Percentiles rank a stretch among this genome's conserved stretches.
phyloP scores from a whole-genome alignment of 2,329 filamentous ascomycete genomes.

The Monosporascus sp. region DNA sequence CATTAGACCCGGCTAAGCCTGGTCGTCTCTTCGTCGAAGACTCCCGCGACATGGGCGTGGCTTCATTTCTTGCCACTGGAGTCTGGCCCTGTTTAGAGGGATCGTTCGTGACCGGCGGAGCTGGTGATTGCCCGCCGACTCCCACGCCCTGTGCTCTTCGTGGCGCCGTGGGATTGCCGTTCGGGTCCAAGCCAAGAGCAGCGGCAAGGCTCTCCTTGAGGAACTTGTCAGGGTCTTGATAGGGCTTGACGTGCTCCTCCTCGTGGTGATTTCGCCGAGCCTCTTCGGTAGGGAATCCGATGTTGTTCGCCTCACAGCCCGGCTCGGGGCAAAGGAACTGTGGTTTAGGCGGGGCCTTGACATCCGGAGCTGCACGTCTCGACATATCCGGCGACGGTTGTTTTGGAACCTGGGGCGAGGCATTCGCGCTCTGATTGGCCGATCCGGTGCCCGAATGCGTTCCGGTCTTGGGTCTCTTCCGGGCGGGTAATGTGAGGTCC shows the following conservation, averaged over 20 bases:
- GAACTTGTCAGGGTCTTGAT: constrained; percentile 51
- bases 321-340: constrained; percentile 47
- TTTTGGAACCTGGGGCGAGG: constrained; percentile 46
- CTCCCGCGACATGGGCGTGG: constrained; percentile 49
- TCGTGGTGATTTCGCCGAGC: constrained; percentile 47
- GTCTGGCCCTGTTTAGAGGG: constrained; percentile 46
- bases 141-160: constrained; percentile 17
- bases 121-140: constrained; percentile 16
- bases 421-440: constrained; percentile 34
- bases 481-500: constrained; percentile 50
- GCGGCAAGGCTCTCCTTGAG: constrained; percentile 44
- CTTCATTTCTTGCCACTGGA: constrained; percentile 34
- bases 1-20: constrained; percentile 39
- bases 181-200: constrained; percentile 46
- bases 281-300: constrained; percentile 51
- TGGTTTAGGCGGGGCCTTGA: constrained; percentile 34
- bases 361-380: constrained; percentile 29
- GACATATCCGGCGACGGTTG: constrained; percentile 41
- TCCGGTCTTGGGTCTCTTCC: constrained; percentile 51
- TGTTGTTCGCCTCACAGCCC: constrained; percentile 47
- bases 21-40: constrained; percentile 46
- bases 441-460: constrained; percentile 32
- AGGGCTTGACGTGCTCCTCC: constrained; percentile 56
- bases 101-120: constrained; percentile 35
- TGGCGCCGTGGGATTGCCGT: constrained; percentile 39